Evolutionary conservation across 768 basidiomycete species (phyloP).

Genomic region (Piloderma croceum): DNA sequence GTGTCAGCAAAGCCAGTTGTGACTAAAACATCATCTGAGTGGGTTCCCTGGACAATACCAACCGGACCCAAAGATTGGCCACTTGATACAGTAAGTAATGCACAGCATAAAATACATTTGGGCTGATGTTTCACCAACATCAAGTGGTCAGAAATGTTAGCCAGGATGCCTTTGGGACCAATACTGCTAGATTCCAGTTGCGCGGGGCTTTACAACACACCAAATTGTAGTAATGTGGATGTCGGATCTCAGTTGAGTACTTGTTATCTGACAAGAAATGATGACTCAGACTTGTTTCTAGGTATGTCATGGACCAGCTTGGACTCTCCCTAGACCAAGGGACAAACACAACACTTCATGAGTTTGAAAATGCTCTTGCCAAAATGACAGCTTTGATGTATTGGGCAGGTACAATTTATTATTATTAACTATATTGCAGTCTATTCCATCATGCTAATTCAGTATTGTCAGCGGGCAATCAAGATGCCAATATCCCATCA

Average conservation of each 20-base stretch:
- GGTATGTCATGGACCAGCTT: not conserved
- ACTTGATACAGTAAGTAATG: too few relatives aligned
- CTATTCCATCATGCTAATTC: not conserved
- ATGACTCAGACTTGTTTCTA: too few relatives aligned
- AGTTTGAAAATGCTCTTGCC: conserved; percentile 11
- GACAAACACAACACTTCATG: conserved; percentile 1
- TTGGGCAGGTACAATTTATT: conserved; percentile 7
- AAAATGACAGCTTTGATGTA: conserved; percentile 3
- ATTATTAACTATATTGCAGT: not conserved
- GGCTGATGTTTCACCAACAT: too few relatives aligned
- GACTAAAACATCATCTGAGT: not conserved
- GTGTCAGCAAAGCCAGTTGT: not conserved
- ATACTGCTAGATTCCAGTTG: too few relatives aligned
- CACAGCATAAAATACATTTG: too few relatives aligned
- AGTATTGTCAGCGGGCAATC: not conserved
- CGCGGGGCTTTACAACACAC: too few relatives aligned
- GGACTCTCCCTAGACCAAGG: not conserved
- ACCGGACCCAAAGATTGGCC: too few relatives aligned
- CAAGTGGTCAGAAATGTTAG: too few relatives aligned
- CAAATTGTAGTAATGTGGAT: too few relatives aligned
- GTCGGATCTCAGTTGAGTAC: too few relatives aligned
- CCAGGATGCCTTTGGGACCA: too few relatives aligned
- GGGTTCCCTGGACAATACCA: not conserved
- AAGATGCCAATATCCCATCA: not conserved
- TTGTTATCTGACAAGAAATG: too few relatives aligned